phyloP scores from a whole-genome alignment of 2,329 filamentous ascomycete genomes.

The Paecilomyces dactylethromorphus region DNA sequence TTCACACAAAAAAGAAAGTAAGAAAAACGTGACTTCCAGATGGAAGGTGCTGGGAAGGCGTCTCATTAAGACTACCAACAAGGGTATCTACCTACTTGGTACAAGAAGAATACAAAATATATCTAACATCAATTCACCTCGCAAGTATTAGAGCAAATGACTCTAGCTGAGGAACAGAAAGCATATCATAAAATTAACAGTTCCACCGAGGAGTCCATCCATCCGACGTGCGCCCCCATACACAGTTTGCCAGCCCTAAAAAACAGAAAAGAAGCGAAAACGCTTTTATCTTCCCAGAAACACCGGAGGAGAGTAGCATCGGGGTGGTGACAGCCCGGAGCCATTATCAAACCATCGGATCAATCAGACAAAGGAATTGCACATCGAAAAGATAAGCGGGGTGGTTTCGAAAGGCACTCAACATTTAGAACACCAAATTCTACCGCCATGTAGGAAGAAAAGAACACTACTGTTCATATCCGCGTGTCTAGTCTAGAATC shows the following conservation, averaged over 20 bases:
- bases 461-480: background rate
- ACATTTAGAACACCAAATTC: background rate
- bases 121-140: background rate
- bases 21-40: too few species aligned
- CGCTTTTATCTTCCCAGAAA: background rate
- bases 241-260: background rate
- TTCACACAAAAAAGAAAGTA: too few species aligned
- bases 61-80: background rate
- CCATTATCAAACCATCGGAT: background rate
- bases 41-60: too few species aligned
- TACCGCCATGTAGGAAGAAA: background rate
- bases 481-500: background rate
- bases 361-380: background rate
- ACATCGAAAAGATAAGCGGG: background rate
- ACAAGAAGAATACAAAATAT: background rate
- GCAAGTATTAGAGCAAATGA: background rate
- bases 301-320: background rate
- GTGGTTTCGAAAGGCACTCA: background rate
- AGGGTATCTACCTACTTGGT: background rate
- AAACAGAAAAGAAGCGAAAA: background rate
- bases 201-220: background rate
- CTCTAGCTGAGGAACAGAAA: background rate
- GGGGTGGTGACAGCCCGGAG: background rate
- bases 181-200: background rate
- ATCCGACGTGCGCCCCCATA: background rate